Percentiles rank a stretch among this genome's conserved stretches.
Evolutionary conservation across 2,329 filamentous ascomycete genomes (phyloP).

Genomic region (Aspergillus sclerotialis): DNA sequence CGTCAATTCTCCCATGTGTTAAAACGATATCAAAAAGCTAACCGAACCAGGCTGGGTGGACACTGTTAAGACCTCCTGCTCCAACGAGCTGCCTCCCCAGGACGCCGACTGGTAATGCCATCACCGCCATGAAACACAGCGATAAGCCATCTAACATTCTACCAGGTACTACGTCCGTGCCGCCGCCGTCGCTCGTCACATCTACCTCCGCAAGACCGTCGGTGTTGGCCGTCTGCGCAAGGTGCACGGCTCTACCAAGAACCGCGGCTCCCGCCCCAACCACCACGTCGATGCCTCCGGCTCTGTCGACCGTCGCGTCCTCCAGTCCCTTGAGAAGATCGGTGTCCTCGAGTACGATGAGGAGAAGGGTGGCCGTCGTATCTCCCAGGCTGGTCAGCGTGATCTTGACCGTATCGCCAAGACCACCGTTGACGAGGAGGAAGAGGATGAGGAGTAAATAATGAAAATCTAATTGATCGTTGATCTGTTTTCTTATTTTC

Average conservation of each 20-base stretch:
- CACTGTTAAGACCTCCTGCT: constrained; percentile 95
- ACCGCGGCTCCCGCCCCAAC: constrained; percentile 84
- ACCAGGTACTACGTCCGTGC: constrained; percentile 70
- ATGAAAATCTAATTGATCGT: constrained; percentile 12
- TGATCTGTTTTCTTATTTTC: constrained; percentile 13
- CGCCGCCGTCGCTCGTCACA: constrained; percentile 90
- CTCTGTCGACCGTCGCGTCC: constrained; percentile 92
- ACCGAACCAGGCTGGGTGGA: constrained; percentile 99
- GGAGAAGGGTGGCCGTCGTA: constrained; percentile 96
- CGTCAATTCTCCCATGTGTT: too few relatives aligned
- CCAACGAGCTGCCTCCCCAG: constrained; percentile 97
- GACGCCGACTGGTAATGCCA: constrained; percentile 90
- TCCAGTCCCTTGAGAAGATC: constrained; percentile 98
- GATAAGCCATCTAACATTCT: constrained; percentile 5
- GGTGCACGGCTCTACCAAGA: constrained; percentile 93
- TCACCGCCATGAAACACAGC: constrained; percentile 17
- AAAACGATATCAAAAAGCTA: too few relatives aligned
- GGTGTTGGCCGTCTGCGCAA: constrained; percentile 97
- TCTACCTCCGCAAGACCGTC: constrained; percentile 99
- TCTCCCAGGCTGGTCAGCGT: constrained; percentile 96
- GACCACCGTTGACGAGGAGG: constrained; percentile 52
- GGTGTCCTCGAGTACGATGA: constrained; percentile 95
- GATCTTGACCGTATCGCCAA: constrained; percentile 95
- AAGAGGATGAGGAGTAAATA: constrained; percentile 38
- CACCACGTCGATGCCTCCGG: constrained; percentile 95